Evolutionary conservation across 2,329 filamentous ascomycete genomes (phyloP), one percentile per base, ranked within the genome.

Genomic region (Fusarium drepaniforme): DNA sequence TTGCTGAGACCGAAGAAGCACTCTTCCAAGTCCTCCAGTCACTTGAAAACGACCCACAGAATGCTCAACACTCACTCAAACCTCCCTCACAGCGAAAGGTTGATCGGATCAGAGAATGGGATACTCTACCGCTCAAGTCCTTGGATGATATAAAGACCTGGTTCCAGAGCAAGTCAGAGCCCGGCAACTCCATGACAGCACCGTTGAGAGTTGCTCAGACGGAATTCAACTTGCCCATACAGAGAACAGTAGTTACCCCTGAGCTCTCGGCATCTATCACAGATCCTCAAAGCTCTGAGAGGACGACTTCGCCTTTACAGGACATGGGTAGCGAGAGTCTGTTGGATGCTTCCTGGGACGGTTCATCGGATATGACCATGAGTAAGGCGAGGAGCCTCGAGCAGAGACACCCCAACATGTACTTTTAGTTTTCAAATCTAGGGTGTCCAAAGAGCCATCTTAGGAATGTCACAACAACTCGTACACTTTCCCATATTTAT

Each of bases 1-100:
- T 86, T 3, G 76, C 73, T 2, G 81, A 81, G 30, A 83, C 80
- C 0, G 80, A 81, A 73, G 67, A 76, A n/a, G 79, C 79, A 4
- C 75, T 82, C 0, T 79, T 78, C 21, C 69, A 66, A 15, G 72
- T 80, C 0, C 66, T 82, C 2, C 70, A 78, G 3, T 68, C 71
- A 1, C 58, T 68, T 5, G 64, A 53, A 46, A 64, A 72, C 2
- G 59, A 59, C 0, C 38, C 75, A 0, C 53, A 51, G 7, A 65
- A 70, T 35, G 63, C 42, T 2, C 37, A 25, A 1, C 30, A 12
- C 9, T 46, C 70, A 30, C 64, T 70, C 5, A 72, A 72, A 4
- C 53, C 61, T 0, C 46, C 71, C 7, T 66, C 71, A 12, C 74
- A 74, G 57, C 77, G 74, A 18, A 82, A 82, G 13, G 74, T 77